Conservation (phyloP, 805 yeast species). For the Lipomyces oligophaga region DNA sequence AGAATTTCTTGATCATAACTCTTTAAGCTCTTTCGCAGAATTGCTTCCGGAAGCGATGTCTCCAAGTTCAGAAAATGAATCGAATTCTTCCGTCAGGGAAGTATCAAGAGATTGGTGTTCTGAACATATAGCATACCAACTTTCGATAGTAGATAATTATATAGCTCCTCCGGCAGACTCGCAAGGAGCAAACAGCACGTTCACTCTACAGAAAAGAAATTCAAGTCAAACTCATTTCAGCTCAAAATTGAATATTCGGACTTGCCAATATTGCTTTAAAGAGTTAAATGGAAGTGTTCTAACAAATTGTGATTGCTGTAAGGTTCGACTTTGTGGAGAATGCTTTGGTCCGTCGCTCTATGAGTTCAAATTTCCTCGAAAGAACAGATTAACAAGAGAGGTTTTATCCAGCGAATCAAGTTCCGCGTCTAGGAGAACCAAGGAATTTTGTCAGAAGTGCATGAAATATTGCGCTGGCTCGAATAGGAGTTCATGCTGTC, state of each 20-base stretch:
- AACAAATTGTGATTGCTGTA: conserved; percentile 11
- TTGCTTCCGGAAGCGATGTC: conserved; percentile 5
- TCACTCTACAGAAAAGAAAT: not conserved
- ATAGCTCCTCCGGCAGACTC: conserved; percentile 1
- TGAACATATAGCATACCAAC: conserved; percentile 8
- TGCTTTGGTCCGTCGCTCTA: conserved; percentile 17
- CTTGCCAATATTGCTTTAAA: not conserved
- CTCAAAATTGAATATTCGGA: not conserved
- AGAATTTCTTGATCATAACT: conserved; percentile 12
- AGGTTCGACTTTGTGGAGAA: conserved; percentile 3
- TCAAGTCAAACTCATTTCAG: not conserved
- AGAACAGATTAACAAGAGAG: conserved; percentile 5
- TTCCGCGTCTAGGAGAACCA: conserved; percentile 1
- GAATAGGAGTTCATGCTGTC: conserved; percentile 12
- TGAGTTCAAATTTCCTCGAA: conserved; percentile 15
- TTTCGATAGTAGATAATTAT: conserved; percentile 15
- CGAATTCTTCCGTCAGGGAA: not conserved
- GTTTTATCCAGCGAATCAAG: not conserved
- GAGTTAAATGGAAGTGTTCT: not conserved
- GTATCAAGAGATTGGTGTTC: too few relatives aligned
- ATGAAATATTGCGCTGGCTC: conserved; percentile 22
- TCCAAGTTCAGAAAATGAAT: not conserved
- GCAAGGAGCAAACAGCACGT: not conserved
- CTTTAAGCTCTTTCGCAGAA: conserved; percentile 17
- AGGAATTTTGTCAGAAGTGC: conserved; percentile 17